Conservation (phyloP, 129 eudicot species). For the Flaveria brownii region DNA sequence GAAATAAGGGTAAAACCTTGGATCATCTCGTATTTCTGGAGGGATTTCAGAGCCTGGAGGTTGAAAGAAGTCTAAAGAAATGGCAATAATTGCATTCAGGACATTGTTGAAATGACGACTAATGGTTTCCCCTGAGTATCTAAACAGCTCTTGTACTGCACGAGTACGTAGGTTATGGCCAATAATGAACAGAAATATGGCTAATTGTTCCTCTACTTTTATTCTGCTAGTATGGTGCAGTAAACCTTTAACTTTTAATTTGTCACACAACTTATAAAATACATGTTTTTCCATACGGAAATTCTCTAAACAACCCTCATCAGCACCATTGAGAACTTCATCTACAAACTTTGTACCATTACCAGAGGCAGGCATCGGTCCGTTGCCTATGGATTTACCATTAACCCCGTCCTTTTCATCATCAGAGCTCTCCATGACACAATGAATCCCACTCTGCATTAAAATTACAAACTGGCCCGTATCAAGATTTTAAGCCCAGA, state of each 20-base stretch:
- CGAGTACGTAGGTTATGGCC: conserved; percentile 63
- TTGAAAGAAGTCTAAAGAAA: conserved; percentile 59
- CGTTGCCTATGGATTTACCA: conserved; percentile 29
- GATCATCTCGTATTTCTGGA: conserved; percentile 59
- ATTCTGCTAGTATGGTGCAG: conserved; percentile 58
- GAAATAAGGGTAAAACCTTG: conserved; percentile 66
- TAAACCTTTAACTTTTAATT: conserved; percentile 53
- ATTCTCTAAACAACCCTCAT: conserved; percentile 52
- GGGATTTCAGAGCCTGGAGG: conserved; percentile 54
- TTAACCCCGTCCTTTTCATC: conserved; percentile 43
- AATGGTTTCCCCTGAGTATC: conserved; percentile 67
- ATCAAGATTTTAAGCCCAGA: background rate
- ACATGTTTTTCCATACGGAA: conserved; percentile 67
- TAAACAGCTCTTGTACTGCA: conserved; percentile 61
- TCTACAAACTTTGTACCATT: conserved; percentile 49
- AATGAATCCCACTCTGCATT: conserved; percentile 23
- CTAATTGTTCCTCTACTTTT: conserved; percentile 64
- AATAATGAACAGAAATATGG: conserved; percentile 62
- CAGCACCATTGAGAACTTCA: conserved; percentile 48
- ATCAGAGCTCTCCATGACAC: conserved; percentile 55
- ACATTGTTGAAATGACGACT: conserved; percentile 74
- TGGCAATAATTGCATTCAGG: conserved; percentile 52
- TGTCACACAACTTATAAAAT: conserved; percentile 53
- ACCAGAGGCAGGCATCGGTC: conserved; percentile 26
- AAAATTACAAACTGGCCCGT: background rate